Base-by-base conservation (phyloP, 345 rosid genomes). In the Populus pruinosa region DNA sequence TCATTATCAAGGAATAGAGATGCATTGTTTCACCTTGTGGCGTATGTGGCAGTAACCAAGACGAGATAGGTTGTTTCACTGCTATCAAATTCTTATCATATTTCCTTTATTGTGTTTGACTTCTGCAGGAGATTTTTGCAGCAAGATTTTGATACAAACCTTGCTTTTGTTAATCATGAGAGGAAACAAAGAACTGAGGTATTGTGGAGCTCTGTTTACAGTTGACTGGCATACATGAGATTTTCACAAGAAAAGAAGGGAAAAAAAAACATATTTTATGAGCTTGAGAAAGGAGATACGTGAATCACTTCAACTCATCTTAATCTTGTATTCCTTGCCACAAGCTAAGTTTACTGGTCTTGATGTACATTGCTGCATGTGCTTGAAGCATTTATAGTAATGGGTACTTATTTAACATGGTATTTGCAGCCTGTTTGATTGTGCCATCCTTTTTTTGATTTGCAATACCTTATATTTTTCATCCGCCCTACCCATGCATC, bases 171-270 rank as follows among this genome's bases (percentile, higher is more conserved):
- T 82, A 96, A 93, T 84, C 92, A 92, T 73, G 98, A 94, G 87
- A 87, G 98, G 83, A 94, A 89, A 83, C 97, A 92, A 86, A 83
- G 93, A 87, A 86, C 80, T 49, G 97, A 94, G 96, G 98, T 94
- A 83, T 50, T 49, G 2, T 25, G 29, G 33, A 17, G 61, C 66
- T 27, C 61, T 74, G n/a, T 68, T 77, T 76, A 41, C 25, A n/a
- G 70, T 67, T 71, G 74, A 62, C 62, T 64, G 14, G 25, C 65
- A 21, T 25, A 41, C 55, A 38, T 73, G 33, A 73, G 53, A 14
- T 11, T n/a, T 59, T 12, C 13, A 59, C 10, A 1, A 9, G n/a
- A 56, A 41, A 41, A 0, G 0, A 41, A 2, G 12, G 0, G 1
- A n/a, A 56, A 21, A n/a, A 56, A 10, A 33, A 66, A 7, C 4